Evolutionary conservation across 495 filamentous ascomycete genomes (phyloP), one percentile per base, ranked within the genome.

Genomic region (Halenospora varia): DNA sequence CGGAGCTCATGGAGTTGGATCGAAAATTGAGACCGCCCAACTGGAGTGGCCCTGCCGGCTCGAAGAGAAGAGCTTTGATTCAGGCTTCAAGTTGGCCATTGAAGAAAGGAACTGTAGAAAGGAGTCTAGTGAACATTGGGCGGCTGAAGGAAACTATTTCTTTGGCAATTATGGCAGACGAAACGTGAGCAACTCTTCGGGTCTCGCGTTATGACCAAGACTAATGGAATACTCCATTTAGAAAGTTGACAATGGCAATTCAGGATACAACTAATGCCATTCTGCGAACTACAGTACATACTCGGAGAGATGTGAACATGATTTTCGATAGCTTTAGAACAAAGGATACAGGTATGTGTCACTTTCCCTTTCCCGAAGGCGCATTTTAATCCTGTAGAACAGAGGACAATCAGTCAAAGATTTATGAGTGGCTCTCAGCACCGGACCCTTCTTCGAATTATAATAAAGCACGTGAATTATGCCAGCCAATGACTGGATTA

Each of bases 401-500:
- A 35, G 29, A 35, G 29, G 29, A 35, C 29, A 4, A 6, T 13
- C 29, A 13, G 29, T 4, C 4, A 13, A 35, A 35, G 29, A 35
- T 35, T 35, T 35, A 35, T 13, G 29, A 22, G 40, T 71, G 67
- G 68, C 59, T 71, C 0, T 61, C 35, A 3, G 51, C 63, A 22
- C 51, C 59, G 1, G 65, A 71, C 45, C 46, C 65, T 9, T 69
- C 61, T 1, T 11, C 59, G 23, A 59, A 69, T 56, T 42, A 64
- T 45, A 56, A 62, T 18, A 40, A 59, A 40, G 53, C 67, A 22
- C 9, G 48, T 9, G 19, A 48, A 22, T n/a, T 40, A 2, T 57
- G 61, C 19, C 48, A 66, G 6, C 18, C 45, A 3, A 51, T 25
- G 0, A 69, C 70, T 0, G 69, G 69, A 6, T 24, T 48, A 10